Conservation (phyloP, 108 stramenopile genomes). For the Bacterosira constricta region DNA sequence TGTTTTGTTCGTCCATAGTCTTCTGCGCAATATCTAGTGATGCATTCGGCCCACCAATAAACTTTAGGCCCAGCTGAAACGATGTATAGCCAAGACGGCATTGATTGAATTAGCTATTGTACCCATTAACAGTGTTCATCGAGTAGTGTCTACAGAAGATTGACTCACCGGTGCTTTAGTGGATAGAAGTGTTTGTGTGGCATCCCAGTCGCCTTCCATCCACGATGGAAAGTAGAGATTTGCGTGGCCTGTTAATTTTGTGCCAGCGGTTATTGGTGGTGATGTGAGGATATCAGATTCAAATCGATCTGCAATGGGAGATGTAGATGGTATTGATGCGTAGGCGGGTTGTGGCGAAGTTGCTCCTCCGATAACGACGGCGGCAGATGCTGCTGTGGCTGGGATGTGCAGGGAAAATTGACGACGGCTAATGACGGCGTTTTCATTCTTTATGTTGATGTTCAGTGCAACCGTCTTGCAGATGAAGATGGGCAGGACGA, state of each 20-base stretch:
- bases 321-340: constrained; percentile 4
- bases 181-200: constrained; percentile 66
- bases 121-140: no score
- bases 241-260: constrained; percentile 65
- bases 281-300: constrained; percentile 56
- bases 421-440: constrained; percentile 29
- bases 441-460: background rate
- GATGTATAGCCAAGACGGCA: no score
- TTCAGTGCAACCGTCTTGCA: constrained; percentile 1
- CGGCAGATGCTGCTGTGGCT: constrained; percentile 1
- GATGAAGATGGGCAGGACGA: background rate
- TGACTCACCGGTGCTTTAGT: constrained; percentile 64
- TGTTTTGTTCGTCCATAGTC: constrained; percentile 59
- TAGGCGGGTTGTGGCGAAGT: background rate
- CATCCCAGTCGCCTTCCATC: constrained; percentile 78
- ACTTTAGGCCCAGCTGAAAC: constrained; percentile 77
- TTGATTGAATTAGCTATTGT: no score
- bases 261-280: constrained; percentile 60
- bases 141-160: no score
- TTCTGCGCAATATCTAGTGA: constrained; percentile 57
- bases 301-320: constrained; percentile 46
- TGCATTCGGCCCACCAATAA: constrained; percentile 76
- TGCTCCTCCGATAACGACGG: background rate
- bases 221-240: constrained; percentile 70
- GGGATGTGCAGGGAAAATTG: constrained; percentile 20